phyloP scores from a whole-genome alignment of 75 land plant genomes.

The Chamaecyparis obtusa region DNA sequence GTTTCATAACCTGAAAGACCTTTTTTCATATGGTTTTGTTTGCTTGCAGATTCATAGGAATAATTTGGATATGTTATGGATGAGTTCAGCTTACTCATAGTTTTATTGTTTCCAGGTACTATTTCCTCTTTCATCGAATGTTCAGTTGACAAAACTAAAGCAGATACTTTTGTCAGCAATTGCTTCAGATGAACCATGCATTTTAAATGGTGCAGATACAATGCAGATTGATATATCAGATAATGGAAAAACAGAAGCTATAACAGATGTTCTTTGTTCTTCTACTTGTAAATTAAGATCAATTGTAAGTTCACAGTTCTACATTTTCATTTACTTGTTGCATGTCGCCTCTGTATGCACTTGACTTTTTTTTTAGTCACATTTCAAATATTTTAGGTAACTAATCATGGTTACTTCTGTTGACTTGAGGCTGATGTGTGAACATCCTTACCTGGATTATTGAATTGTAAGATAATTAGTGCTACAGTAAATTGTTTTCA shows the following conservation, averaged over 20 bases:
- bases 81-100: not conserved
- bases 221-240: constrained; percentile 22
- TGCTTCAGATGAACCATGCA: constrained; percentile 10
- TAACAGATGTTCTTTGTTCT: constrained; percentile 11
- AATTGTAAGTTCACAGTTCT: constrained; percentile 22
- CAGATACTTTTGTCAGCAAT: constrained; percentile 21
- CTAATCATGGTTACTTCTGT: not conserved
- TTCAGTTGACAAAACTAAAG: constrained; percentile 22
- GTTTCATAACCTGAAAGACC: not conserved
- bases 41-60: not conserved
- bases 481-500: not conserved
- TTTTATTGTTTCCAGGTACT: constrained; percentile 23
- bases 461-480: not conserved
- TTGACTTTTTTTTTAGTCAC: not conserved
- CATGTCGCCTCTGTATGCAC: not conserved
- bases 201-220: constrained; percentile 9
- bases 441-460: not conserved
- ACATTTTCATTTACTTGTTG: not conserved
- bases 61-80: not conserved
- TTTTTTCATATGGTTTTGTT: not conserved
- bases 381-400: not conserved
- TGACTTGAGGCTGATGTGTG: not conserved
- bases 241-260: constrained; percentile 13
- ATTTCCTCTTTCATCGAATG: constrained; percentile 32
- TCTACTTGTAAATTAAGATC: constrained; percentile 32